phyloP scores from a whole-genome alignment of 2,329 filamentous ascomycete genomes.

The Lachnellula suecica region DNA sequence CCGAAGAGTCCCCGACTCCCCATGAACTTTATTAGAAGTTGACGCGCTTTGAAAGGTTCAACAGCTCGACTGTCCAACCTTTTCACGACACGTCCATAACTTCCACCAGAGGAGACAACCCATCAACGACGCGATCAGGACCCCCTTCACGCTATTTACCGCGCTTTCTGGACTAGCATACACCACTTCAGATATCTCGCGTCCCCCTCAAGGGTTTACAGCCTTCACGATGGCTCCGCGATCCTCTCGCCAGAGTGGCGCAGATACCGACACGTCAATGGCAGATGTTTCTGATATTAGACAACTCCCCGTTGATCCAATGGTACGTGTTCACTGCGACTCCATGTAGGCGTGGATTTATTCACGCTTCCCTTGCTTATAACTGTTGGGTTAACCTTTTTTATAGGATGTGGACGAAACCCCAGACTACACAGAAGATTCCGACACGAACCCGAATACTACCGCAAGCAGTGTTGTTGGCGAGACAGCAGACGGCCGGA shows the following conservation, averaged over 20 bases:
- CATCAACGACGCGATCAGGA: conserved; percentile 19
- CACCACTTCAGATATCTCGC: conserved; percentile 12
- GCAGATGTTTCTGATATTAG: conserved; percentile 50
- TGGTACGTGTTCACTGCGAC: no score
- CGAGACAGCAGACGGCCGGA: conserved; percentile 76
- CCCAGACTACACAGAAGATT: conserved; percentile 65
- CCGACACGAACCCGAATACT: conserved; percentile 66
- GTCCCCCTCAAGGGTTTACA: conserved; percentile 25
- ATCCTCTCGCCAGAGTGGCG: conserved; percentile 51
- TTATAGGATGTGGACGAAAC: conserved; percentile 61
- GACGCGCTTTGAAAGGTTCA: no score
- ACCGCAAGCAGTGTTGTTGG: conserved; percentile 84
- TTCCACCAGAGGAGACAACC: conserved; percentile 2
- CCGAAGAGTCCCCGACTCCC: no score
- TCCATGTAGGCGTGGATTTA: no score
- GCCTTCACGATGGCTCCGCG: conserved; percentile 52
- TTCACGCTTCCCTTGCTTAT: neutral
- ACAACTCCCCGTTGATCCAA: conserved; percentile 32
- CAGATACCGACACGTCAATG: conserved; percentile 55
- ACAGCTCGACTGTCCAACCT: no score
- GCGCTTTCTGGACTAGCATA: conserved; percentile 11
- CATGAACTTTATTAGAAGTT: no score
- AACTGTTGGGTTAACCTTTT: conserved; percentile 5
- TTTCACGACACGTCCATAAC: conserved; percentile 14
- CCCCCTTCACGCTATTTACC: neutral